These are phyloP conservation scores for Colletotrichum cereale DNA, from an alignment of 2,329 filamentous ascomycete genomes.

Conservation along the genomic window DNA sequence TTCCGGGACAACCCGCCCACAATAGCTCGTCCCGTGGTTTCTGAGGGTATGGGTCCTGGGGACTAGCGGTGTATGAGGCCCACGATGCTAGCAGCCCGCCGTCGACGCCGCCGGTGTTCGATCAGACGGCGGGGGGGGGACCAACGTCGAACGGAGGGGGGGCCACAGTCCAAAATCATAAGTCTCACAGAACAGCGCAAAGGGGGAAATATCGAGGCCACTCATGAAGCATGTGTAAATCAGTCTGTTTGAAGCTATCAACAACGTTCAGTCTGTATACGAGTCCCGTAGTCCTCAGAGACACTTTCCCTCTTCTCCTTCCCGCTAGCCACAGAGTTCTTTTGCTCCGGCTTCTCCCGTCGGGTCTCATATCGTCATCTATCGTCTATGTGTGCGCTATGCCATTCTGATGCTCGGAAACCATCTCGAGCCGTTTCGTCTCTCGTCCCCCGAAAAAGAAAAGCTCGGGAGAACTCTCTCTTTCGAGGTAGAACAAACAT, in stretches of 20 bases:
- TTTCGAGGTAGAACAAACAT: slow-evolving; percentile 23
- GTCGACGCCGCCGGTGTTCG: not conserved
- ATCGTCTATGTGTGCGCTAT: slow-evolving; percentile 35
- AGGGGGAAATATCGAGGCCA: not conserved
- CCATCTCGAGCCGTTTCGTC: slow-evolving; percentile 11
- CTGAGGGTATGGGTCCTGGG: not conserved
- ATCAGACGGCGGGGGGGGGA: not conserved
- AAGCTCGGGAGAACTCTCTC: not conserved
- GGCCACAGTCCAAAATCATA: not conserved
- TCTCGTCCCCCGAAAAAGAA: not conserved
- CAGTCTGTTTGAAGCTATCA: slow-evolving; percentile 24
- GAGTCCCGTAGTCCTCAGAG: slow-evolving; percentile 20
- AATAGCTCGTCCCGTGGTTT: not conserved
- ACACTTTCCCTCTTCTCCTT: not conserved
- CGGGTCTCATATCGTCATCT: slow-evolving; percentile 23
- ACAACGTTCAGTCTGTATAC: slow-evolving; percentile 14
- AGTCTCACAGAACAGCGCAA: not conserved
- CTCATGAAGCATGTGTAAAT: not conserved
- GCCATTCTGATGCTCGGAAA: slow-evolving; percentile 35
- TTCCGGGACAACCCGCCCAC: not conserved
- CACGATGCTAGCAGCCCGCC: not conserved
- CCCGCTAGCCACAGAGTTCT: not conserved
- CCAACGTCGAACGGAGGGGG: not conserved
- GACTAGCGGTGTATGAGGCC: slow-evolving; percentile 16
- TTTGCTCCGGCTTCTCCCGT: not conserved